Evolutionary conservation across 768 basidiomycete species (phyloP).

Genomic region (Suillus tomentosus): DNA sequence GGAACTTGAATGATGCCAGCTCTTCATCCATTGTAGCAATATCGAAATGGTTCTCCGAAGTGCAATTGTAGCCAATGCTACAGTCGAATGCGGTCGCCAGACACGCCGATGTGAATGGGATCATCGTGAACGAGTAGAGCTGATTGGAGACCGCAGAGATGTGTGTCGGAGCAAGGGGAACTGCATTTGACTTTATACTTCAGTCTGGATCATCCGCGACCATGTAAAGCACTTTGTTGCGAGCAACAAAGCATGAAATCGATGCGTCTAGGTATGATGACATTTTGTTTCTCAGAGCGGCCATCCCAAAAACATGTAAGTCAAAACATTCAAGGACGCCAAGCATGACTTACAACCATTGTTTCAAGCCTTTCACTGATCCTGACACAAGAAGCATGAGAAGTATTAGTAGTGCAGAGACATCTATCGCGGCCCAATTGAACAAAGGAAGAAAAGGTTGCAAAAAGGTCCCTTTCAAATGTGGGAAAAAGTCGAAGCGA

Average conservation of each 20-base stretch:
- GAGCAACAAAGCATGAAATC: not conserved
- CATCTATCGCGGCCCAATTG: not conserved
- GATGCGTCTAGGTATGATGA: not conserved
- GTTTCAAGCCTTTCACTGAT: constrained; percentile 1
- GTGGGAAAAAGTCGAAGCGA: not conserved
- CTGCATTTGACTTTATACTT: not conserved
- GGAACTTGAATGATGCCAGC: constrained; percentile 17
- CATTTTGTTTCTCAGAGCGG: not conserved
- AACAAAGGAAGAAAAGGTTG: constrained; percentile 5
- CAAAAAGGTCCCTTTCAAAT: not conserved
- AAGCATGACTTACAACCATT: not conserved
- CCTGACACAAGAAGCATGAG: not conserved
- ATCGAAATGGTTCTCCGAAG: constrained; percentile 30
- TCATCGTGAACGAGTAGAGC: too few relatives aligned
- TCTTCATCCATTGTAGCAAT: constrained; percentile 18
- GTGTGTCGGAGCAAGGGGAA: not conserved
- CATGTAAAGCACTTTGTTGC: constrained; percentile 1
- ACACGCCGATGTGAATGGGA: not conserved
- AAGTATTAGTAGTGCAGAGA: not conserved
- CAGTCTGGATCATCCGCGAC: not conserved
- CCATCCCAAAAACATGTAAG: not conserved
- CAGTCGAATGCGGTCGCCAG: constrained; percentile 19
- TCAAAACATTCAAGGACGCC: not conserved
- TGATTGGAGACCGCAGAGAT: not conserved
- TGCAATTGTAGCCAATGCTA: constrained; percentile 23